These are phyloP conservation scores for Parachaetomium inaequale DNA, from an alignment of 495 filamentous ascomycete genomes.

Conservation along the genomic window DNA sequence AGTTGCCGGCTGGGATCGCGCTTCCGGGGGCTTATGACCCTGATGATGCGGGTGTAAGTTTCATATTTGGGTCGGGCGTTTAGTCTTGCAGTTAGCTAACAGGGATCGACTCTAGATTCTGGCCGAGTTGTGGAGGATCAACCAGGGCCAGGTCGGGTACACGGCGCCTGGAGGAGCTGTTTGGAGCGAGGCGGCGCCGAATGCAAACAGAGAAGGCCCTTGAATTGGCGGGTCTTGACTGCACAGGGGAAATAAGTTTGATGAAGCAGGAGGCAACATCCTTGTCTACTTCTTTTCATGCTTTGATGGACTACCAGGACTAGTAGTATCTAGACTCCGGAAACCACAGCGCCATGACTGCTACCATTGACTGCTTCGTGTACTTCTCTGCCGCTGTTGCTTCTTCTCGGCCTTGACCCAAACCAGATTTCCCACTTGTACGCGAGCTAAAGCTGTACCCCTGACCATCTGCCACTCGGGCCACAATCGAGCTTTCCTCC, in stretches of 20 bases:
- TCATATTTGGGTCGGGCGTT: background rate
- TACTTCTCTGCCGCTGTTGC: too few relatives aligned
- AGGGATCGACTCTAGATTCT: conserved; percentile 1
- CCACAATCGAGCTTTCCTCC: background rate
- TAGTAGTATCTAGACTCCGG: too few relatives aligned
- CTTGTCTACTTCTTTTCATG: too few relatives aligned
- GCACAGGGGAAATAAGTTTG: background rate
- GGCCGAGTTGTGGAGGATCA: conserved; percentile 20
- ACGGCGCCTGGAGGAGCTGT: conserved; percentile 21
- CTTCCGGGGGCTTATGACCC: conserved; percentile 44
- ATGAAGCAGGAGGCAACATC: background rate
- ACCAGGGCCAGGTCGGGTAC: conserved; percentile 19
- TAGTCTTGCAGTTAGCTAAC: background rate
- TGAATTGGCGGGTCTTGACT: background rate
- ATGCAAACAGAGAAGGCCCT: conserved; percentile 20
- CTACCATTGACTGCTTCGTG: too few relatives aligned
- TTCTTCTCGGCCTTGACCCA: too few relatives aligned
- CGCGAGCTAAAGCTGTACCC: too few relatives aligned
- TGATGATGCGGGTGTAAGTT: conserved; percentile 34
- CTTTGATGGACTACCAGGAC: too few relatives aligned
- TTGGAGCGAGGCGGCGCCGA: conserved; percentile 23
- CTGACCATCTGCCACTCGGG: too few relatives aligned
- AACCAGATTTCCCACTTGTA: too few relatives aligned
- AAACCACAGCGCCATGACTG: too few relatives aligned
- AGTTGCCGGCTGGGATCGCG: conserved; percentile 31